Conservation (phyloP, 2,329 filamentous ascomycete genomes). For the Zasmidium citrigriseum region DNA sequence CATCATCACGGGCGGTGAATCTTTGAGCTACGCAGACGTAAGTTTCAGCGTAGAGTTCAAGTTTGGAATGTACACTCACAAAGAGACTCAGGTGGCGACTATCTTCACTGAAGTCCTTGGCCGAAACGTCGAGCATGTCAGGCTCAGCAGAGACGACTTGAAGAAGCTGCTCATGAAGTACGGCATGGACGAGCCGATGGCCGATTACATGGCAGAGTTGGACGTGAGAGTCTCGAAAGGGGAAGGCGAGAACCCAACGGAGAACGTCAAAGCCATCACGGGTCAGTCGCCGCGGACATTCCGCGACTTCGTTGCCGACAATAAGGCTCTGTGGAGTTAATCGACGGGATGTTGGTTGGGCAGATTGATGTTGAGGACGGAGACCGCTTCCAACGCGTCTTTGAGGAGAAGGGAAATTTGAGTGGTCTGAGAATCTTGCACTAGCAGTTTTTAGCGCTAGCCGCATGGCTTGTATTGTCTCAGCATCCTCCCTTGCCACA, state of each 20-base stretch:
- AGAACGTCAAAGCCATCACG: slow-evolving; percentile 12
- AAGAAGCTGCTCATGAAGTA: slow-evolving; percentile 5
- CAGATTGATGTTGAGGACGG: too few relatives aligned
- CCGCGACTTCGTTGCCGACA: slow-evolving; percentile 10
- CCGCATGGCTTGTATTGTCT: too few relatives aligned
- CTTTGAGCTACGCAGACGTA: slow-evolving; percentile 36
- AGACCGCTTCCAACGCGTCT: too few relatives aligned
- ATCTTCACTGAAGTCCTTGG: slow-evolving; percentile 15
- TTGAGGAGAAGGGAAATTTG: too few relatives aligned
- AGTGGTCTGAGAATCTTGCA: too few relatives aligned
- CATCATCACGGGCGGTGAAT: slow-evolving; percentile 36
- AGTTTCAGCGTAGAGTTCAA: neutral
- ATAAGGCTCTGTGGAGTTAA: slow-evolving; percentile 9
- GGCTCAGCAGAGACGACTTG: slow-evolving; percentile 4
- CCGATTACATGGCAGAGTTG: slow-evolving; percentile 15
- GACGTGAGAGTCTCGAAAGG: slow-evolving; percentile 15
- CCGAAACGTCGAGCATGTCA: slow-evolving; percentile 12
- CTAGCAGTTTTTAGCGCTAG: too few relatives aligned
- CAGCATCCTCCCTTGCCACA: neutral
- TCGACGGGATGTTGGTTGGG: too few relatives aligned
- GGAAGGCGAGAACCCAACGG: slow-evolving; percentile 9
- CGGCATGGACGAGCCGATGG: neutral
- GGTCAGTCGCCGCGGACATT: slow-evolving; percentile 13
- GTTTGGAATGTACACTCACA: neutral
- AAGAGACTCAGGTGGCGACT: slow-evolving; percentile 6